phyloP scores from a whole-genome alignment of 164 flowering plant species.

The Annona cherimola region DNA sequence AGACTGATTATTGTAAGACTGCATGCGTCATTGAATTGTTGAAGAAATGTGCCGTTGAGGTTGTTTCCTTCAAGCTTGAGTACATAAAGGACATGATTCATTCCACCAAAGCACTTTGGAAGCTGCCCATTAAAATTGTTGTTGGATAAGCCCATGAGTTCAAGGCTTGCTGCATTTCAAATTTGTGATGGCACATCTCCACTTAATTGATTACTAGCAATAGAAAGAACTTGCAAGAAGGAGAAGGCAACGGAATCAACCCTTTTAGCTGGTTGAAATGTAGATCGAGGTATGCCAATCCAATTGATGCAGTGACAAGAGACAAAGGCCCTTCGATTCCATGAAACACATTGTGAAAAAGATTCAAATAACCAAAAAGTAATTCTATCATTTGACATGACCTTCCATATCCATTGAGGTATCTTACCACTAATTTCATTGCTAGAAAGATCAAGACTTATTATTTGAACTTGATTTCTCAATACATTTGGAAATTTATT shows the following conservation, averaged over 20 bases:
- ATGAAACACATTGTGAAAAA: not conserved
- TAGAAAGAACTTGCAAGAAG: not conserved
- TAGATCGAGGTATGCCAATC: not conserved
- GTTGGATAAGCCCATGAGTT: not conserved
- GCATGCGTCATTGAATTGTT: no score
- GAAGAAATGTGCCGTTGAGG: no score
- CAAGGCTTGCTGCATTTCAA: not conserved
- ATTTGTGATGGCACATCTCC: not conserved
- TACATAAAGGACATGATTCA: not conserved
- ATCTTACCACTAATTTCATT: constrained; percentile 1
- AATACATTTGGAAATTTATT: not conserved
- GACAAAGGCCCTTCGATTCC: not conserved
- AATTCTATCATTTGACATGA: not conserved
- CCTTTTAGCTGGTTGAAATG: not conserved
- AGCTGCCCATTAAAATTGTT: not conserved
- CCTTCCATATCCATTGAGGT: constrained; percentile 1
- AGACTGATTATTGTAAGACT: no score
- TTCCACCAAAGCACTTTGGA: not conserved
- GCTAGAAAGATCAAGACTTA: not conserved
- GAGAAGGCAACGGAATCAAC: not conserved
- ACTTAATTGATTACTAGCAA: not conserved
- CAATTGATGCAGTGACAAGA: no score
- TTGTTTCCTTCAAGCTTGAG: not conserved
- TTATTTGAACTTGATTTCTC: not conserved
- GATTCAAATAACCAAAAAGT: not conserved